Conservation (phyloP, 176 grass and related monocot species). For the Elaeis guineensis region DNA sequence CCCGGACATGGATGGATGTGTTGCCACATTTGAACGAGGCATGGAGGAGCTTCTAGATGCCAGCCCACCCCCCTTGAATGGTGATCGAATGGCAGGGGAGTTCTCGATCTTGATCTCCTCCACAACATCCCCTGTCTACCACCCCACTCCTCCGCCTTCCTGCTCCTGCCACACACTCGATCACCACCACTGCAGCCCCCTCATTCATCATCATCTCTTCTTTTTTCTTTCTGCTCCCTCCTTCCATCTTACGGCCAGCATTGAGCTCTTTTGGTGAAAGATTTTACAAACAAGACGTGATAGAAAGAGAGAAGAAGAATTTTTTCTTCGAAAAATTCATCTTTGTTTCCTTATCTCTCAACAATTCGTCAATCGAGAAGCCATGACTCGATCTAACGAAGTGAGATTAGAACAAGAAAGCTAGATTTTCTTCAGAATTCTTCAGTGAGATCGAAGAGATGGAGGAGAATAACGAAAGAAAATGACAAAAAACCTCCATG, state of each 20-base stretch:
- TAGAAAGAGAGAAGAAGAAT: too few relatives aligned
- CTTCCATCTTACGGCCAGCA: background rate
- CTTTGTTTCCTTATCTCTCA: too few relatives aligned
- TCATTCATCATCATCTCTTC: constrained; percentile 20
- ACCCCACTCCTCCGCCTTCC: constrained; percentile 71
- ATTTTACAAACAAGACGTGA: too few relatives aligned
- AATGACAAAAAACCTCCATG: too few relatives aligned
- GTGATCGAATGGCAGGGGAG: constrained; percentile 40
- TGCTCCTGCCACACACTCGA: constrained; percentile 78
- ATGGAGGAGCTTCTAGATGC: constrained; percentile 74
- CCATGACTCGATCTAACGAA: too few relatives aligned
- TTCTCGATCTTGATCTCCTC: constrained; percentile 55
- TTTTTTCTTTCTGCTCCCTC: background rate
- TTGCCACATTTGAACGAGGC: constrained; percentile 58
- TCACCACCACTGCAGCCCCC: constrained; percentile 35
- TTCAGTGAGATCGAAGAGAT: too few relatives aligned
- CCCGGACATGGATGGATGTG: constrained; percentile 75
- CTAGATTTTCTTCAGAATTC: too few relatives aligned
- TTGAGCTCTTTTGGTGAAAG: too few relatives aligned
- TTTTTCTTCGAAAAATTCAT: too few relatives aligned
- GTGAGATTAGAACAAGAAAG: too few relatives aligned
- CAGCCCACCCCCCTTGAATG: constrained; percentile 81
- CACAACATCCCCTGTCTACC: constrained; percentile 57
- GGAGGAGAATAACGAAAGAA: too few relatives aligned
- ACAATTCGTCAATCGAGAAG: too few relatives aligned